Base-by-base conservation (phyloP, 768 basidiomycete genomes). In the Podaxis pistillaris region DNA sequence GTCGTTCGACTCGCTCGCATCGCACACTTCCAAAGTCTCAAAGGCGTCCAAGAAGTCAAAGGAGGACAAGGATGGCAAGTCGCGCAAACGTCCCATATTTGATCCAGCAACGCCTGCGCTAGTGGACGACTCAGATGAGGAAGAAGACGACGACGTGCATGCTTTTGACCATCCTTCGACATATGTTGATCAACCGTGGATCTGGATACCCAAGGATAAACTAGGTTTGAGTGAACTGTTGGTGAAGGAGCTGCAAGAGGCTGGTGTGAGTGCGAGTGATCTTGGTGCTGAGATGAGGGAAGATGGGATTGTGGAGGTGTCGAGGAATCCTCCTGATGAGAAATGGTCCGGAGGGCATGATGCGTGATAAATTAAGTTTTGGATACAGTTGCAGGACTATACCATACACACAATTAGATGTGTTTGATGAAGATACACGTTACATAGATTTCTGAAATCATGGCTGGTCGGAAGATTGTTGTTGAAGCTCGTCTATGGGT, bases 401-500 rank as follows among this genome's bases (percentile, higher is more conserved):
- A 28, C 28, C 17, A 17, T 28, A 22, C 37, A 24, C 19, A 24
- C 5, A 47, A 50, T 54, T 58, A 49, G 26, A 57, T 19, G 11
- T 54, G 52, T 58, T 26, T 37, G 46, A 36, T 44, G 33, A 37
- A 51, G n/a, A 51, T 40, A 54, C 11, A 17, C 15, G 33, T 51
- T 22, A 15, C 12, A 19, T 24, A 2, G 15, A 53, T 58, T 28
- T 26, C 37, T 58, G 24, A 33, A 15, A 22, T 55, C n/a, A 68
- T 60, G 64, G 62, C 37, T 66, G 65, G n/a, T 68, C 68, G 37
- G 65, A 63, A 3, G 70, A 64, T 60, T 65, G 67, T 64, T 71
- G 68, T 66, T 85, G 82, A 47, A 91, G 69, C 47, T 88, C 87
- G 59, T 91, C 89, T 38, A 90, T 78, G 0, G 89, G 88, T 9